Conservation (phyloP, 257 asterid genomes). For the Primulina eburnea region DNA sequence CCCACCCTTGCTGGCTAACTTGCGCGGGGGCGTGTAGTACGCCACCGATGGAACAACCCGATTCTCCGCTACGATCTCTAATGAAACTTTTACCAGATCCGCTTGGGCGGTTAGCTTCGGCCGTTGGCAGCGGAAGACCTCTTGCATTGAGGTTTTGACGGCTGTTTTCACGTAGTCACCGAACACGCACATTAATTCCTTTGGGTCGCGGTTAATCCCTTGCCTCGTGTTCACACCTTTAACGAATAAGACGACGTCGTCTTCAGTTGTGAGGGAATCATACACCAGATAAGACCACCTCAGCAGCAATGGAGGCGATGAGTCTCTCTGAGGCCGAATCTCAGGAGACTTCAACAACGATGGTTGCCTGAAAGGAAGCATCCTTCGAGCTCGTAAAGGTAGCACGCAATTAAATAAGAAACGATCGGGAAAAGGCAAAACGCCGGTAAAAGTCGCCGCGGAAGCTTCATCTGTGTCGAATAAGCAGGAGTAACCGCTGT, state of each 20-base stretch:
- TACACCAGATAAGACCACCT: conserved; percentile 54
- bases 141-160: conserved; percentile 71
- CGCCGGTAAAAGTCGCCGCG: conserved; percentile 47
- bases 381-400: conserved; percentile 46
- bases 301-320: conserved; percentile 31
- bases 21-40: conserved; percentile 54
- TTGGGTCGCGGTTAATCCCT: conserved; percentile 47
- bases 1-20: conserved; percentile 19
- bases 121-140: conserved; percentile 76
- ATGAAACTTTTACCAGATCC: conserved; percentile 34
- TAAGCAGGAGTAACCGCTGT: conserved; percentile 33
- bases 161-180: conserved; percentile 52
- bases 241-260: conserved; percentile 69
- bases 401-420: conserved; percentile 47
- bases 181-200: conserved; percentile 60
- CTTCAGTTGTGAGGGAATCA: conserved; percentile 62
- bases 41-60: conserved; percentile 65
- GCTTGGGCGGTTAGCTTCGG: conserved; percentile 29
- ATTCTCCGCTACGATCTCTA: conserved; percentile 45
- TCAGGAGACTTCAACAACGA: conserved; percentile 25
- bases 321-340: neutral
- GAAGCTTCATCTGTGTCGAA: conserved; percentile 37
- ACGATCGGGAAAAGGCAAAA: conserved; percentile 54
- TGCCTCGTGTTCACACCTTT: conserved; percentile 71
- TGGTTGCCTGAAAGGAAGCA: conserved; percentile 53